Conservation (phyloP, 306 rosid genomes). For the Delonix regia region DNA sequence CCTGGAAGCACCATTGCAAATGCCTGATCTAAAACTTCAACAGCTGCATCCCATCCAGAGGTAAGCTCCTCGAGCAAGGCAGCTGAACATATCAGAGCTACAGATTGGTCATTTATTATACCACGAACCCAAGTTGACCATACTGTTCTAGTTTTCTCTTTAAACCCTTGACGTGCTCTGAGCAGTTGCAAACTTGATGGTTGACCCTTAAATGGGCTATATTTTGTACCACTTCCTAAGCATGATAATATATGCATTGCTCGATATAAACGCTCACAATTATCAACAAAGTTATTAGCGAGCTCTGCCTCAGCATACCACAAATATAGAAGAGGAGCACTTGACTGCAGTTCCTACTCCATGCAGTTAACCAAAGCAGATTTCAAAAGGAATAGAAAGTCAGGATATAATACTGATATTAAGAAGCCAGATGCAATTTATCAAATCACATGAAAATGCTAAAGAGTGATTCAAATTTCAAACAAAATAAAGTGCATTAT, state of each 20-base stretch:
- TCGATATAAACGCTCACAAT: conserved; percentile 52
- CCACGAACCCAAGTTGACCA: conserved; percentile 78
- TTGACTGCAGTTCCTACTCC: conserved; percentile 69
- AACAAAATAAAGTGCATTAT: neutral
- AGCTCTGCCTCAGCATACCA: conserved; percentile 97
- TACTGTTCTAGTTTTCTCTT: conserved; percentile 71
- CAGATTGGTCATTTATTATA: conserved; percentile 72
- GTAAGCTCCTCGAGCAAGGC: conserved; percentile 90
- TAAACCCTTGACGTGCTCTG: conserved; percentile 91
- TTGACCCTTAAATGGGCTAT: conserved; percentile 70
- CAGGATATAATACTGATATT: conserved; percentile 9
- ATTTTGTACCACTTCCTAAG: conserved; percentile 73
- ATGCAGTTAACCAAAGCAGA: conserved; percentile 29
- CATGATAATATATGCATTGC: conserved; percentile 80
- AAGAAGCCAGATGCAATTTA: neutral
- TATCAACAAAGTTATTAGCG: conserved; percentile 42
- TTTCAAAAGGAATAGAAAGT: conserved; percentile 3
- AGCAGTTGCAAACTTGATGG: conserved; percentile 79
- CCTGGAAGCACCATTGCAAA: conserved; percentile 97
- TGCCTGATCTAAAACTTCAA: conserved; percentile 84
- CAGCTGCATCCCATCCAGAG: conserved; percentile 67
- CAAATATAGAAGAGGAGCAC: conserved; percentile 73
- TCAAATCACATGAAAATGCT: conserved; percentile 1
- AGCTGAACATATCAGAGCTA: conserved; percentile 76
- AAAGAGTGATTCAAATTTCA: neutral